Evolutionary conservation across 176 grass and related monocot genomes (phyloP).

Genomic region (Aegilops umbellulata): DNA sequence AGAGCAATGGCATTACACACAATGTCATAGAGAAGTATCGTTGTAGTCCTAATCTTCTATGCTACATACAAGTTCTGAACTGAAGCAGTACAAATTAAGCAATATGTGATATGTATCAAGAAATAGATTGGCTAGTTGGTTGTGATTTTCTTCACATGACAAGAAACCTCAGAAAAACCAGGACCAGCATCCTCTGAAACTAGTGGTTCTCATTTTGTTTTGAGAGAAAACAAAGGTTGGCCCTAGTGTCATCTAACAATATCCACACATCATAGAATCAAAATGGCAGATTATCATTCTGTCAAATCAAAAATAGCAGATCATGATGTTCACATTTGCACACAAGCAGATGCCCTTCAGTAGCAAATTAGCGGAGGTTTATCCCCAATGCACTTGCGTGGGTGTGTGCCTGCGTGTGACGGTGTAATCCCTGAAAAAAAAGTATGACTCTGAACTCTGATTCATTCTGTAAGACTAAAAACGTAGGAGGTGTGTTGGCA

Average conservation of each 20-base stretch:
- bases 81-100: not conserved
- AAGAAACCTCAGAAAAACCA: not conserved
- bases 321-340: constrained; percentile 6
- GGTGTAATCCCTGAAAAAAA: not conserved
- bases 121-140: not conserved
- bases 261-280: not conserved
- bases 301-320: not conserved
- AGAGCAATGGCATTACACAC: not conserved
- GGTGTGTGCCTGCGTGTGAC: not conserved
- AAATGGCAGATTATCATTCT: not conserved
- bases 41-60: not conserved
- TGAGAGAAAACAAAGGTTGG: not conserved
- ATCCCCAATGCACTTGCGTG: not conserved
- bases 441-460: not conserved
- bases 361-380: not conserved
- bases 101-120: not conserved
- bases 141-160: not conserved
- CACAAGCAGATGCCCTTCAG: not conserved
- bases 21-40: not conserved
- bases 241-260: not conserved
- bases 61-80: not conserved
- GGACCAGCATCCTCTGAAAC: not conserved
- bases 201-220: not conserved
- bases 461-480: not conserved
- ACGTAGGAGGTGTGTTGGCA: not conserved